phyloP scores from a whole-genome alignment of 208 protist genomes.

The Zelonia costaricensis region DNA sequence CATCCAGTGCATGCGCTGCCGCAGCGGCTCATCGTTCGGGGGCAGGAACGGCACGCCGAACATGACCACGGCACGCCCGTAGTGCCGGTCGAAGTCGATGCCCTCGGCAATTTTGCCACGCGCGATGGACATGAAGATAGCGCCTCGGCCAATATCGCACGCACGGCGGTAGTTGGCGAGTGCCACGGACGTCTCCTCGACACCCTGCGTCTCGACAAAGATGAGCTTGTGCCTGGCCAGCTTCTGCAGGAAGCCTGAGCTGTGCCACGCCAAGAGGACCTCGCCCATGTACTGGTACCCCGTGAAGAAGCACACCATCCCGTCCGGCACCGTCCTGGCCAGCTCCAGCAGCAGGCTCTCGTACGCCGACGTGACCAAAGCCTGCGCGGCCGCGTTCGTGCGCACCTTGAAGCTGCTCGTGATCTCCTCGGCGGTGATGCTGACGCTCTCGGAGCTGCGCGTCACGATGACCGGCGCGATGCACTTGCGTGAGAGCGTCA shows the following conservation, averaged over 20 bases:
- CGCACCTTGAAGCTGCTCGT: conserved; percentile 92
- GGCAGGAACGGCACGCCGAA: conserved; percentile 98
- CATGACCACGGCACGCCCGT: conserved; percentile 96
- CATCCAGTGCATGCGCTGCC: conserved; percentile 97
- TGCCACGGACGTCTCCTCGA: conserved; percentile 97
- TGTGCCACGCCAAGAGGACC: conserved; percentile 93
- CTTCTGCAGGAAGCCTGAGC: conserved; percentile 91
- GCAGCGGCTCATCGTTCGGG: conserved; percentile 89
- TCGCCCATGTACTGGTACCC: conserved; percentile 96
- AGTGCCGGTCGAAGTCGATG: conserved; percentile 99
- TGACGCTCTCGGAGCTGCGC: conserved; percentile 86
- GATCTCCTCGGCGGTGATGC: conserved; percentile 86
- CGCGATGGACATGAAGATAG: conserved; percentile 98
- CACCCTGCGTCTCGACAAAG: conserved; percentile 98
- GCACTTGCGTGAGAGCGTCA: conserved; percentile 96
- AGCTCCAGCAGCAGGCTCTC: conserved; percentile 95
- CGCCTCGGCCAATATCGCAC: conserved; percentile 98
- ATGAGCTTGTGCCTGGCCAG: conserved; percentile 97
- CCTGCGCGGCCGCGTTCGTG: conserved; percentile 74
- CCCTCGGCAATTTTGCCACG: conserved; percentile 98
- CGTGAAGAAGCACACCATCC: conserved; percentile 98
- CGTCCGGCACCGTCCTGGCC: conserved; percentile 96
- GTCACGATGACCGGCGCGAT: conserved; percentile 95
- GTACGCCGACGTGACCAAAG: conserved; percentile 96
- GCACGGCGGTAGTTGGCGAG: conserved; percentile 97